Conservation (phyloP, 2,329 filamentous ascomycete genomes). For the Ceratocystis destructans region DNA sequence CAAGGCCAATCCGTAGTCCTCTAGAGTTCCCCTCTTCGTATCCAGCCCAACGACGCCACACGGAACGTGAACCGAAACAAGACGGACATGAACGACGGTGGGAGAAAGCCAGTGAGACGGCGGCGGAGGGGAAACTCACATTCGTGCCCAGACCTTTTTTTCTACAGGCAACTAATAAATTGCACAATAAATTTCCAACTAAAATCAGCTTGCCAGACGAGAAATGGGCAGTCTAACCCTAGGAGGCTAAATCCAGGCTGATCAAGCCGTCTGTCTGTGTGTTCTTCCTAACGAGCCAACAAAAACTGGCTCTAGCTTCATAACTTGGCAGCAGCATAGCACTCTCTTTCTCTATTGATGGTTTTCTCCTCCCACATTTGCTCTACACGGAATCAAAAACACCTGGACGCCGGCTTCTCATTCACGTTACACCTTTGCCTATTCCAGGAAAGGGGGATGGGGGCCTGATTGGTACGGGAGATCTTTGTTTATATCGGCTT, state of each 20-base stretch:
- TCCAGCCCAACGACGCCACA: slow-evolving; percentile 1
- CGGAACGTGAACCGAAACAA: slow-evolving; percentile 2
- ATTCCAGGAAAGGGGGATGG: background rate
- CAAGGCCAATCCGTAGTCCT: background rate
- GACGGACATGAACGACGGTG: background rate
- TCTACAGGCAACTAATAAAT: background rate
- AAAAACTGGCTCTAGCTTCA: background rate
- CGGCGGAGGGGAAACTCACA: background rate
- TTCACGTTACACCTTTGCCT: background rate
- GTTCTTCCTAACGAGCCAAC: background rate
- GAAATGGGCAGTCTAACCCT: background rate
- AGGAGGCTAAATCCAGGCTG: no score
- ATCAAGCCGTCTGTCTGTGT: background rate
- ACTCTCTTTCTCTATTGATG: background rate
- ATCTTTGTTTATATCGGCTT: background rate
- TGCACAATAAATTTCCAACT: background rate
- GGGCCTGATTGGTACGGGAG: background rate
- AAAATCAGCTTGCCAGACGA: background rate
- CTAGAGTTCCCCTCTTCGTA: background rate
- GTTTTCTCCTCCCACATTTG: no score
- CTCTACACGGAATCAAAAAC: background rate
- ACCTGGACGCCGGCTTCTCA: background rate
- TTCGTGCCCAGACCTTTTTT: background rate
- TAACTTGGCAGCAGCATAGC: background rate
- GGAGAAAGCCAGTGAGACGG: background rate